A percentile compares a stretch with the other conserved stretches of the same genome.
These are phyloP conservation scores for Tanacetum coccineum DNA, from an alignment of 129 eudicot species.

Conservation along the genomic window DNA sequence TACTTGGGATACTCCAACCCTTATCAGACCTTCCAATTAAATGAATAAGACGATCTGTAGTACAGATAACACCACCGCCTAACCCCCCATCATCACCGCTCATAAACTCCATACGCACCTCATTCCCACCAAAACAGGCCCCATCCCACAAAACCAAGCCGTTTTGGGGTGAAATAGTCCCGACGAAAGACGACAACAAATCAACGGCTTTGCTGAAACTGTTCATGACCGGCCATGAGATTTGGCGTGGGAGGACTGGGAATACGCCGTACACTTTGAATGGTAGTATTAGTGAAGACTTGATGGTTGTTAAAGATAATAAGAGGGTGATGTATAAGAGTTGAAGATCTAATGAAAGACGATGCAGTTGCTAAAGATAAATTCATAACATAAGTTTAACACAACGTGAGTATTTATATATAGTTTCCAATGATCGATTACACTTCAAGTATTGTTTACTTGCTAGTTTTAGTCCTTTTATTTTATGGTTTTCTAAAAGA, in stretches of 20 bases:
- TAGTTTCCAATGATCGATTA: too few relatives aligned
- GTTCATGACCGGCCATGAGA: slow-evolving; percentile 90
- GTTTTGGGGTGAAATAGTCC: slow-evolving; percentile 65
- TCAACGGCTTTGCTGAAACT: slow-evolving; percentile 83
- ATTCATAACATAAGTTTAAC: too few relatives aligned
- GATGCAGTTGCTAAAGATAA: too few relatives aligned
- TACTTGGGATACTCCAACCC: too few relatives aligned
- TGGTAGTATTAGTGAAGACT: slow-evolving; percentile 57
- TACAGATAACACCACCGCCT: slow-evolving; percentile 78
- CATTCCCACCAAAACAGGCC: slow-evolving; percentile 70
- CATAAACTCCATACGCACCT: slow-evolving; percentile 67
- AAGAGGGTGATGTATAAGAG: slow-evolving; percentile 19
- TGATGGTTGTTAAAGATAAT: slow-evolving; percentile 19
- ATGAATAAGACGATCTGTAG: too few relatives aligned
- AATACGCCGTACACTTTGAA: slow-evolving; percentile 68
- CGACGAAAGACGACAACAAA: slow-evolving; percentile 85
- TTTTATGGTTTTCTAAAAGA: too few relatives aligned
- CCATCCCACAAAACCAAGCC: slow-evolving; percentile 72
- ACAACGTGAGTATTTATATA: too few relatives aligned
- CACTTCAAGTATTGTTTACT: too few relatives aligned
- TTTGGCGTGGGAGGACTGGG: slow-evolving; percentile 76
- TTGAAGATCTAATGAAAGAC: too few relatives aligned
- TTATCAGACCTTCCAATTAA: too few relatives aligned
- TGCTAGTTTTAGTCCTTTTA: too few relatives aligned
- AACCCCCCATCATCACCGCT: slow-evolving; percentile 60